These are phyloP conservation scores for Teratosphaeria destructans DNA, from an alignment of 2,329 filamentous ascomycete genomes.

Conservation along the genomic window DNA sequence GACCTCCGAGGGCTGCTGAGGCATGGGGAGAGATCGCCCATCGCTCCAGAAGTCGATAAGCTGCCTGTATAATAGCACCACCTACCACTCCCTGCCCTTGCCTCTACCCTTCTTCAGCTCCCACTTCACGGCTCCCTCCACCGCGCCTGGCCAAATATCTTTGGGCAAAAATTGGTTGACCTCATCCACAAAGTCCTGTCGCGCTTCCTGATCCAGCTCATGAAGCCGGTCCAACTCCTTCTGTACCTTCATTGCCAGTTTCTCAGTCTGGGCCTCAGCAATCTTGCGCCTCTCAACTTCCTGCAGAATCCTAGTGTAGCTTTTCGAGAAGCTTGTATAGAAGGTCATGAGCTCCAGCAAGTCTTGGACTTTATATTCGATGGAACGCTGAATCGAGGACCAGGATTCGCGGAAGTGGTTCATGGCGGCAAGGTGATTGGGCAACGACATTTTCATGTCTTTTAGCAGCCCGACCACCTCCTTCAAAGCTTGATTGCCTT, in stretches of 20 bases:
- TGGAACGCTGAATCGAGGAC: conserved; percentile 61
- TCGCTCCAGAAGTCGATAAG: background rate
- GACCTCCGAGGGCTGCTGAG: too few relatives aligned
- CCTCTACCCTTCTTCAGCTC: conserved; percentile 5
- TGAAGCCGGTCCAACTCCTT: conserved; percentile 66
- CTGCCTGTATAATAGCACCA: background rate
- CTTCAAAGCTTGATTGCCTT: conserved; percentile 48
- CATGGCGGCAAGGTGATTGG: conserved; percentile 54
- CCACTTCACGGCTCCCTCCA: background rate
- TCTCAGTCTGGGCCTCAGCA: conserved; percentile 63
- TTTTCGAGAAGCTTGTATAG: conserved; percentile 75
- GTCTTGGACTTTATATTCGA: conserved; percentile 60
- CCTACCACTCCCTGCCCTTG: background rate
- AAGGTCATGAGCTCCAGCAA: conserved; percentile 69
- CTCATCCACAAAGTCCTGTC: conserved; percentile 69
- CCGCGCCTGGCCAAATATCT: conserved; percentile 20
- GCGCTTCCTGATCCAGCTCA: conserved; percentile 53
- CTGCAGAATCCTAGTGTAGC: conserved; percentile 74
- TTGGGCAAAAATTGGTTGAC: conserved; percentile 73
- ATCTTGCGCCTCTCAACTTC: conserved; percentile 68
- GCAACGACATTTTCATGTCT: conserved; percentile 55
- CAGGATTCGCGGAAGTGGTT: conserved; percentile 55
- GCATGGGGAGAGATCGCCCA: too few relatives aligned
- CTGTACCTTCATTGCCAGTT: conserved; percentile 66
- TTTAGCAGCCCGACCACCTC: conserved; percentile 57